phyloP scores from a whole-genome alignment of 768 basidiomycete species.

The Naematelia aurantialba region DNA sequence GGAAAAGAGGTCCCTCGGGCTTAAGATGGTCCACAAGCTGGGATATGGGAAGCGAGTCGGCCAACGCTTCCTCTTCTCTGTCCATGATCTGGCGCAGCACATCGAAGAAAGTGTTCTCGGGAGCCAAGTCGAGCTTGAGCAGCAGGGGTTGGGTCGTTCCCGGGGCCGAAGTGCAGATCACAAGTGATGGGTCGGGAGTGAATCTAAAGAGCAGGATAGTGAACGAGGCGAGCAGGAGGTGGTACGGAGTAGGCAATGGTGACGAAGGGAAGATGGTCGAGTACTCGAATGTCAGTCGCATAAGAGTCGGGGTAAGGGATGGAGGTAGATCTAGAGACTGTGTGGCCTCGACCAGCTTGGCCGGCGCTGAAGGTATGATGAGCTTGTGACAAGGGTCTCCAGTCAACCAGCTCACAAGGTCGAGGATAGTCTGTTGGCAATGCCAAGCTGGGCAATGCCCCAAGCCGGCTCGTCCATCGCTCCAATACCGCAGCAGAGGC shows the following conservation, averaged over 20 bases:
- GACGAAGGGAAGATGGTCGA: slow-evolving; percentile 32
- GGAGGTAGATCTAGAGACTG: slow-evolving; percentile 65
- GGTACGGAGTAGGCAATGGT: slow-evolving; percentile 68
- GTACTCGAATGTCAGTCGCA: slow-evolving; percentile 67
- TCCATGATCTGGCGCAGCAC: slow-evolving; percentile 80
- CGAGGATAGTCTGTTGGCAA: slow-evolving; percentile 95
- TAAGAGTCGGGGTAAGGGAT: slow-evolving; percentile 68
- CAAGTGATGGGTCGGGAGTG: slow-evolving; percentile 89
- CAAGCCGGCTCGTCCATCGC: slow-evolving; percentile 57
- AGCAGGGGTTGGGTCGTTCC: slow-evolving; percentile 72
- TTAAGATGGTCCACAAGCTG: slow-evolving; percentile 63
- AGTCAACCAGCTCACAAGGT: slow-evolving; percentile 51
- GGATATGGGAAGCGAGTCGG: slow-evolving; percentile 77
- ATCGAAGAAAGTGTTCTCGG: slow-evolving; percentile 82
- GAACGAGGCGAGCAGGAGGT: slow-evolving; percentile 88
- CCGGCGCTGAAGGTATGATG: slow-evolving; percentile 53
- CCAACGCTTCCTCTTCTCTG: slow-evolving; percentile 75
- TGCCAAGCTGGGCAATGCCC: slow-evolving; percentile 80
- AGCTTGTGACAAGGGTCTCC: not conserved
- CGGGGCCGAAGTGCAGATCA: slow-evolving; percentile 74
- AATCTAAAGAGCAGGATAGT: slow-evolving; percentile 85
- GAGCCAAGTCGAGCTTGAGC: slow-evolving; percentile 75
- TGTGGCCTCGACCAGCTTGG: slow-evolving; percentile 79
- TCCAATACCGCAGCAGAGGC: slow-evolving; percentile 35
- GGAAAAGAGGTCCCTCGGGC: slow-evolving; percentile 61